These are phyloP conservation scores for Backusella macrospora DNA, from an alignment of 192 early-diverging fungal genomes.

Conservation along the genomic window DNA sequence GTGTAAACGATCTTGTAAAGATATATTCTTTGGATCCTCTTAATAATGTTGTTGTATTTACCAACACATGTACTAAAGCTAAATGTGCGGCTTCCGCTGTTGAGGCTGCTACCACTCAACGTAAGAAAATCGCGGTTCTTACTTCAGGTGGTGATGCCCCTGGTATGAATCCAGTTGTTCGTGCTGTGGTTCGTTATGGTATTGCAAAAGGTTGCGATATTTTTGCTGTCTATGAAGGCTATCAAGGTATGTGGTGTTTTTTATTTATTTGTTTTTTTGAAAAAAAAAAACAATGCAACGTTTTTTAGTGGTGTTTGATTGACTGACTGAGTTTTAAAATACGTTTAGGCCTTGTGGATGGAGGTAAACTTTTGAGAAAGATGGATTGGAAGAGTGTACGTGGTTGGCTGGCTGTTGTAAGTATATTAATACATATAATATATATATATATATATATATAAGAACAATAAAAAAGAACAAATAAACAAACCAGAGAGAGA, in stretches of 20 bases:
- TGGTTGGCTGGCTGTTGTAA: conserved; percentile 74
- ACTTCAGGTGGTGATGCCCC: conserved; percentile 95
- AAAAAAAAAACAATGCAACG: neutral
- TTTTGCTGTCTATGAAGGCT: conserved; percentile 94
- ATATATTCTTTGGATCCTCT: conserved; percentile 75
- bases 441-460: neutral
- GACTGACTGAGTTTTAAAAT: conserved; percentile 9
- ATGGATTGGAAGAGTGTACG: conserved; percentile 91
- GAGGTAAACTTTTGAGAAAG: conserved; percentile 82
- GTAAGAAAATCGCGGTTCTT: conserved; percentile 88
- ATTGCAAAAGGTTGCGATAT: conserved; percentile 84
- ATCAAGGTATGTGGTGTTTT: conserved; percentile 65
- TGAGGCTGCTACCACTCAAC: conserved; percentile 11
- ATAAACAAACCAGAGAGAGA: neutral
- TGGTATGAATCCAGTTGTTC: conserved; percentile 96
- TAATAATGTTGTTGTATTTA: conserved; percentile 79
- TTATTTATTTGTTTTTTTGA: conserved; percentile 16
- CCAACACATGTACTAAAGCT: conserved; percentile 38
- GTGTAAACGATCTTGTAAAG: conserved; percentile 18
- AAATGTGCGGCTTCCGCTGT: conserved; percentile 2
- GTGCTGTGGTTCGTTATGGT: conserved; percentile 89
- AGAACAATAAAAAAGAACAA: neutral
- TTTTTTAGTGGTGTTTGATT: neutral
- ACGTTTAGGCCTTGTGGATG: conserved; percentile 90
- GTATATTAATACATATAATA: conserved; percentile 14